Evolutionary conservation across 78 protist genomes (phyloP), one percentile per base, ranked within the genome.

Genomic region (Dictyostelium brefeldianum): DNA sequence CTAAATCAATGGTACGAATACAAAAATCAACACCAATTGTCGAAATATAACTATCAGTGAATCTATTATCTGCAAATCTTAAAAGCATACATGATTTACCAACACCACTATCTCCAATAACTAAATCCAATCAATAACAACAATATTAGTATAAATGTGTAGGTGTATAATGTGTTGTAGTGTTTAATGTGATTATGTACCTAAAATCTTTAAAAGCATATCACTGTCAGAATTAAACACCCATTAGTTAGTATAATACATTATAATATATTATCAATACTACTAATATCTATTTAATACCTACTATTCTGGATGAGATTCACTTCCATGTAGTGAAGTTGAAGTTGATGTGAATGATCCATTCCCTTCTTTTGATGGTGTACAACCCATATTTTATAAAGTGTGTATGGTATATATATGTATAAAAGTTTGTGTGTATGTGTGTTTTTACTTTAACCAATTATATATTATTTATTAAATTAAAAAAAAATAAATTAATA

Each of bases 11-110:
- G 14, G 99, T 98, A 29, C 99, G 93, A 89, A 99, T 97, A 93
- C 98, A 98, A 94, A 99, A 99, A 94, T 99, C 99, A 25, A 98
- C 97, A 17, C 99, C 99, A 4, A 98, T 97, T 36, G 99, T 98
- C 4, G 99, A 89, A 75, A 96, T 97, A 91, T 98, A 96, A 9
- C 73, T 48, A 10, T 97, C 70, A 36, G 94, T 94, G 83, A 97
- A 99, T n/a, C 96, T 27, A 81, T 97, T 98, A 29, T 98, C 99
- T 1, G 98, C 67, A 87, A 98, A 99, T 5, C 99, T 96, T 31
- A 98, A 85, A 4, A 99, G 94, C 27, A 98, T 65, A n/a, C 41
- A 65, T 65, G 73, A 65, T 65, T 65, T 65, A 7, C 73, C 73
- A 6, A 29, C 46, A 18, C 20, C n/a, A 8, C 17, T 18, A 65